phyloP scores from a whole-genome alignment of 164 flowering plant genomes.

The Berberis vulgaris region DNA sequence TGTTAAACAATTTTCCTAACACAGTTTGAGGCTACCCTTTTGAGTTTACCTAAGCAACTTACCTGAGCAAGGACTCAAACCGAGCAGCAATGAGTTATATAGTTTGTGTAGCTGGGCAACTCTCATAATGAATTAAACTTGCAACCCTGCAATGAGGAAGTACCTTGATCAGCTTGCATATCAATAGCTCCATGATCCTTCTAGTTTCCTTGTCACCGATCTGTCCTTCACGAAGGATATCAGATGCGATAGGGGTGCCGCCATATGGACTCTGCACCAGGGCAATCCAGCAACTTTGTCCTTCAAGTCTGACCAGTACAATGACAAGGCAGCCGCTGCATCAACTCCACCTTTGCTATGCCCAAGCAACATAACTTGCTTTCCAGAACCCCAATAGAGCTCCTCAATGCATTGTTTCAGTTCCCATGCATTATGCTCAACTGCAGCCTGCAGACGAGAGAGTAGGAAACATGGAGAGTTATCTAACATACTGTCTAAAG shows the following conservation, averaged over 20 bases:
- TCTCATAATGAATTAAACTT: too few relatives aligned
- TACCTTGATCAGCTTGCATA: conserved; percentile 84
- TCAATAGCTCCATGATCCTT: conserved; percentile 62
- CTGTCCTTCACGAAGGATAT: conserved; percentile 83
- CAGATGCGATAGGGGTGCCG: conserved; percentile 84
- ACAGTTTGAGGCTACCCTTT: neutral
- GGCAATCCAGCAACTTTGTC: conserved; percentile 82
- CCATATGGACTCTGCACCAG: conserved; percentile 90
- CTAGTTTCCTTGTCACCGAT: conserved; percentile 77
- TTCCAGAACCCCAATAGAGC: conserved; percentile 86
- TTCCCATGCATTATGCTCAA: conserved; percentile 81
- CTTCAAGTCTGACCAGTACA: conserved; percentile 56
- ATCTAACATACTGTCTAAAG: too few relatives aligned
- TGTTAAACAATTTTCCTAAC: neutral
- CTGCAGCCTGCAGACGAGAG: conserved; percentile 58
- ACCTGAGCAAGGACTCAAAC: too few relatives aligned
- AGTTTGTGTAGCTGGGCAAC: too few relatives aligned
- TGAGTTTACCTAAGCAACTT: too few relatives aligned
- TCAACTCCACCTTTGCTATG: conserved; percentile 97
- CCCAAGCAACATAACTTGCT: conserved; percentile 76
- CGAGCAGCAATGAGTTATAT: too few relatives aligned
- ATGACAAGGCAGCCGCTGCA: conserved; percentile 87
- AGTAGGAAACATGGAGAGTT: neutral
- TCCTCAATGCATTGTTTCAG: conserved; percentile 82
- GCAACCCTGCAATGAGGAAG: neutral